Evolutionary conservation across 371 early-diverging fungal genomes (phyloP).

Genomic region (Phascolomyces articulosus): DNA sequence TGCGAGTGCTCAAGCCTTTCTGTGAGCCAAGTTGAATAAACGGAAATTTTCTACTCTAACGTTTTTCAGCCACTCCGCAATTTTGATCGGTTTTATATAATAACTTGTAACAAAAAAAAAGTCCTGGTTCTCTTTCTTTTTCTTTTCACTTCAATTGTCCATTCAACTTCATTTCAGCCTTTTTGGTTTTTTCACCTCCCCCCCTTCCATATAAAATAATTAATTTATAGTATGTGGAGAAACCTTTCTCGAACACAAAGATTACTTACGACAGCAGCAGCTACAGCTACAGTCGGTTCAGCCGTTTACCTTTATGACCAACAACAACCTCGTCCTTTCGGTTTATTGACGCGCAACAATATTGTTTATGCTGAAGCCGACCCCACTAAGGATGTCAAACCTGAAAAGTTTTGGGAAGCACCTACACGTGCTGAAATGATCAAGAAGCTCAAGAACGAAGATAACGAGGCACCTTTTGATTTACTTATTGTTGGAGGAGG

Average conservation of each 20-base stretch:
- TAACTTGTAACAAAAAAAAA: too few relatives aligned
- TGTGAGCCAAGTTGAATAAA: neutral
- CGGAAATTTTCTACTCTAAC: too few relatives aligned
- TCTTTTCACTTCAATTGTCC: neutral
- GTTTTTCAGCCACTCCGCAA: slow-evolving; percentile 4
- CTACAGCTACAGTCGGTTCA: slow-evolving; percentile 36
- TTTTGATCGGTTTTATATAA: neutral
- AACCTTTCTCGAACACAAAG: slow-evolving; percentile 43
- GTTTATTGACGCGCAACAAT: slow-evolving; percentile 31
- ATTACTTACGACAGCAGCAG: slow-evolving; percentile 28
- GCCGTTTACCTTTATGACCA: slow-evolving; percentile 33
- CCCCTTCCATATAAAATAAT: neutral
- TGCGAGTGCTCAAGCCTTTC: slow-evolving; percentile 2
- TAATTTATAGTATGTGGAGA: slow-evolving; percentile 43
- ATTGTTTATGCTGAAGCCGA: slow-evolving; percentile 43
- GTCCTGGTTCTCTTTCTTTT: too few relatives aligned
- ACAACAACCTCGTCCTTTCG: slow-evolving; percentile 20
- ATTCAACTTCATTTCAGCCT: neutral
- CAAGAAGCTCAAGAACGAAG: slow-evolving; percentile 58
- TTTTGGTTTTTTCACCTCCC: neutral
- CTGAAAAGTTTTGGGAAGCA: slow-evolving; percentile 71
- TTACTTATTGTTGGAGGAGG: slow-evolving; percentile 98
- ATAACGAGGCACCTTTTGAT: slow-evolving; percentile 72
- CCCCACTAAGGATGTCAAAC: slow-evolving; percentile 29
- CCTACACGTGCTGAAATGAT: slow-evolving; percentile 78